A percentile compares a stretch with the other conserved stretches of the same genome.
phyloP scores from a whole-genome alignment of 208 protist species.

The Acanthamoeba healyi region DNA sequence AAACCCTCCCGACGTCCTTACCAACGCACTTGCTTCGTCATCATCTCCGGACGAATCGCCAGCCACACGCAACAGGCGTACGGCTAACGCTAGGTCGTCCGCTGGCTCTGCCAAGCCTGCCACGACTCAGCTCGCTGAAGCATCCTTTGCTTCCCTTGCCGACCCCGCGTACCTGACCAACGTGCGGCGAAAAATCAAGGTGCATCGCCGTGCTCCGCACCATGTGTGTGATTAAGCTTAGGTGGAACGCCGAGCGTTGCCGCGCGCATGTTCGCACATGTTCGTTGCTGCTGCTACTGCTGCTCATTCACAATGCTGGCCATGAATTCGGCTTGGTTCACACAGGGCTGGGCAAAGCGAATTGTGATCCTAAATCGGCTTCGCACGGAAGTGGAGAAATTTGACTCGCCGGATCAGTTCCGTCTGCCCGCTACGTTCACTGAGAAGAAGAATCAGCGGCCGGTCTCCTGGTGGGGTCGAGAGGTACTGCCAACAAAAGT shows the following conservation, averaged over 20 bases:
- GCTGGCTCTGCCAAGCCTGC: background rate
- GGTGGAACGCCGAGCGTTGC: too few species aligned
- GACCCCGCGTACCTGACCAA: background rate
- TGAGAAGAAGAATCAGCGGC: constrained; percentile 22
- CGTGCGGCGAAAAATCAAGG: background rate
- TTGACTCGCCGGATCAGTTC: background rate
- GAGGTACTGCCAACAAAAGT: background rate
- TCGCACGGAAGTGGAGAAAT: constrained; percentile 33
- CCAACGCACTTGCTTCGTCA: background rate
- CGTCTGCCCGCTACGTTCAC: background rate
- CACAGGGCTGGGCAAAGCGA: constrained; percentile 39
- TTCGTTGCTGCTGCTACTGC: too few species aligned
- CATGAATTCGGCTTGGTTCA: too few species aligned
- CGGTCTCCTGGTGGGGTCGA: constrained; percentile 26
- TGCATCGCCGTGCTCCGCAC: background rate
- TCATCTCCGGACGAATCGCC: background rate
- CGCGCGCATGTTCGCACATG: too few species aligned
- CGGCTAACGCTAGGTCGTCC: background rate
- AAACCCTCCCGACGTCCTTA: background rate
- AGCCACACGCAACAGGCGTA: background rate
- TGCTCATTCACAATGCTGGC: too few species aligned
- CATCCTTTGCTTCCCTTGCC: background rate
- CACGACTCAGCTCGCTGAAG: too few species aligned
- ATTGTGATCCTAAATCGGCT: constrained; percentile 20
- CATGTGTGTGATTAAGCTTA: background rate